Evolutionary conservation across 768 basidiomycete species (phyloP).

Genomic region (Trametes cubensis): DNA sequence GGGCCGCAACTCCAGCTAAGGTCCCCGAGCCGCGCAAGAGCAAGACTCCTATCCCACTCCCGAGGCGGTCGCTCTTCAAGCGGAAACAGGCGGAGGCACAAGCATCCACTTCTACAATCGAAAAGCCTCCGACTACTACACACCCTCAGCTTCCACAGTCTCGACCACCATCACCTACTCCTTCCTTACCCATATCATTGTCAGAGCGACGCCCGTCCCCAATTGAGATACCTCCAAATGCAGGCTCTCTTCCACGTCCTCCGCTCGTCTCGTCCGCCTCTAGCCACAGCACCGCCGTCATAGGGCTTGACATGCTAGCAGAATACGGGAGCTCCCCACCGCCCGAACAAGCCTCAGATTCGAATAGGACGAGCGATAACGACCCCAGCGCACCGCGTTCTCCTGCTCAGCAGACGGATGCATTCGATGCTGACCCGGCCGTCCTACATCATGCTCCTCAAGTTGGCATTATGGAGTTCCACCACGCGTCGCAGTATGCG

Average conservation of each 20-base stretch:
- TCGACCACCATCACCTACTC: not conserved
- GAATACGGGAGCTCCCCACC: not conserved
- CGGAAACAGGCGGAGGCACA: not conserved
- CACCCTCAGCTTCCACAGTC: no score
- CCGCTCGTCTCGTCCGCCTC: not conserved
- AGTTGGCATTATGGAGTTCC: not conserved
- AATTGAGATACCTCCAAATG: not conserved
- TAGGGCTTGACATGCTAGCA: slow-evolving; percentile 2
- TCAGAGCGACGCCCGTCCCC: not conserved
- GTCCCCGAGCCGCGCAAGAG: not conserved
- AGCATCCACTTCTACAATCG: no score
- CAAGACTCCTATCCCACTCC: not conserved
- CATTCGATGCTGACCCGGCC: not conserved
- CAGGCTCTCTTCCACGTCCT: not conserved
- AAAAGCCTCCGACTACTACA: no score
- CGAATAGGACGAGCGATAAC: not conserved
- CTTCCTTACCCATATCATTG: not conserved
- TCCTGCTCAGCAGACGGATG: not conserved
- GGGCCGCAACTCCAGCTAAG: not conserved
- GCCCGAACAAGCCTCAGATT: not conserved
- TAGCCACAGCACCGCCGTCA: not conserved
- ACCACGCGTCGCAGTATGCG: slow-evolving; percentile 3
- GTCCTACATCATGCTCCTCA: not conserved
- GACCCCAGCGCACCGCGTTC: not conserved
- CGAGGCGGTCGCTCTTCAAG: not conserved